phyloP scores from a whole-genome alignment of 108 stramenopile genomes.

The Epithemia pelagica region DNA sequence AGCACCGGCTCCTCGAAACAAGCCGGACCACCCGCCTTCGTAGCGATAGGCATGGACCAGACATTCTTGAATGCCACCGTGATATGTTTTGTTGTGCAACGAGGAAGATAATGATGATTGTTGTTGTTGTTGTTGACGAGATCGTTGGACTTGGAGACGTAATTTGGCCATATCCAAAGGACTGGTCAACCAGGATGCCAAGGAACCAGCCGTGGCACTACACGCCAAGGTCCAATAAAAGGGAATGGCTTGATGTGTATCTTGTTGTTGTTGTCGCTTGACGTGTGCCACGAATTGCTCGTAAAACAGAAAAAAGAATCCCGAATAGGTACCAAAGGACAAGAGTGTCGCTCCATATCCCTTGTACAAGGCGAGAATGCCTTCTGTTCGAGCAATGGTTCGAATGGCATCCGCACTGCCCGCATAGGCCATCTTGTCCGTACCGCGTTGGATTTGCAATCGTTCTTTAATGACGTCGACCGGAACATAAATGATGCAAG shows the following conservation, averaged over 20 bases:
- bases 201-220: conserved; percentile 80
- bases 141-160: conserved; percentile 86
- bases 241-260: conserved; percentile 38
- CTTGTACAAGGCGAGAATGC: conserved; percentile 85
- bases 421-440: conserved; percentile 35
- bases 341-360: conserved; percentile 90
- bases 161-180: conserved; percentile 97
- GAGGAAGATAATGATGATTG: no score
- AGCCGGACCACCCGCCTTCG: conserved; percentile 66
- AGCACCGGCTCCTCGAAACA: conserved; percentile 93
- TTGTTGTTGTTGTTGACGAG: conserved; percentile 19
- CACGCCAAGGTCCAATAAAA: conserved; percentile 57
- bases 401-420: conserved; percentile 75
- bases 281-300: conserved; percentile 43
- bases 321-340: conserved; percentile 96
- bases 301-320: conserved; percentile 93
- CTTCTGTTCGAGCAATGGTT: conserved; percentile 70
- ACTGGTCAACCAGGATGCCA: conserved; percentile 91
- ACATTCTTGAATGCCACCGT: conserved; percentile 54
- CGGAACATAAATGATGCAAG: conserved; percentile 95
- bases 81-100: background rate
- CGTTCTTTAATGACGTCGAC: conserved; percentile 98
- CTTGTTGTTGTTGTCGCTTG: conserved; percentile 34
- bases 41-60: conserved; percentile 33
- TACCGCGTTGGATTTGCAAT: conserved; percentile 77